Evolutionary conservation across 1,284 basidiomycete species (phyloP).

Genomic region (Coniophora puteana): DNA sequence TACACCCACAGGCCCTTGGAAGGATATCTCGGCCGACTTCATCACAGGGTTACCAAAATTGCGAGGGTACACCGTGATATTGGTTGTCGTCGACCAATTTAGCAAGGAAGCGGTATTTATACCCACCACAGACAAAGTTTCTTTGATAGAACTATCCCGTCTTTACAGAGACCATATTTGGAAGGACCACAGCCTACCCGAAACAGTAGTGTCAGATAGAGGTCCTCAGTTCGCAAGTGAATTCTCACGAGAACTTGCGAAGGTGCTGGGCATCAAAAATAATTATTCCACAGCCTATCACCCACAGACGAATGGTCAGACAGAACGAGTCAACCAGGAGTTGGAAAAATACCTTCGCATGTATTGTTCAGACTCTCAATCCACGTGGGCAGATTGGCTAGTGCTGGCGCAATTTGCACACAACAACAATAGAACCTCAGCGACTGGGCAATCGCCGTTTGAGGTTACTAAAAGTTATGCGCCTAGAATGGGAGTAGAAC

Average conservation of each 20-base stretch:
- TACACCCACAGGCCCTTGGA: too few relatives aligned
- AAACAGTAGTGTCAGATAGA: too few relatives aligned
- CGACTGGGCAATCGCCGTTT: background rate
- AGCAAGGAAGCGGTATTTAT: too few relatives aligned
- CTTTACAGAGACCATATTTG: too few relatives aligned
- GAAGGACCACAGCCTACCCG: too few relatives aligned
- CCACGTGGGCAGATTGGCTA: background rate
- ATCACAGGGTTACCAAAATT: too few relatives aligned
- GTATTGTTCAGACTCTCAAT: background rate
- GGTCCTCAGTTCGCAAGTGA: slow-evolving; percentile 28
- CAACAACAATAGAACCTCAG: background rate
- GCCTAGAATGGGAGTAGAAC: background rate
- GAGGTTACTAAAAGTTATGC: background rate
- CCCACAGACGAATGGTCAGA: slow-evolving; percentile 24
- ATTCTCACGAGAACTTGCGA: slow-evolving; percentile 25
- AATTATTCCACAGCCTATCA: slow-evolving; percentile 26
- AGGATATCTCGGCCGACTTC: too few relatives aligned
- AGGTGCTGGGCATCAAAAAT: slow-evolving; percentile 18
- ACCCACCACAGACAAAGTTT: too few relatives aligned
- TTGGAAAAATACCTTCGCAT: too few relatives aligned
- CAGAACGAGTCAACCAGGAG: slow-evolving; percentile 31
- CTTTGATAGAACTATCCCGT: too few relatives aligned
- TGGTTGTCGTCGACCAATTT: too few relatives aligned
- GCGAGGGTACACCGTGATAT: too few relatives aligned
- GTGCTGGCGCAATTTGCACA: background rate